Base-by-base conservation (phyloP, 768 basidiomycete species). In the Pilatotrama ljubarskyi region DNA sequence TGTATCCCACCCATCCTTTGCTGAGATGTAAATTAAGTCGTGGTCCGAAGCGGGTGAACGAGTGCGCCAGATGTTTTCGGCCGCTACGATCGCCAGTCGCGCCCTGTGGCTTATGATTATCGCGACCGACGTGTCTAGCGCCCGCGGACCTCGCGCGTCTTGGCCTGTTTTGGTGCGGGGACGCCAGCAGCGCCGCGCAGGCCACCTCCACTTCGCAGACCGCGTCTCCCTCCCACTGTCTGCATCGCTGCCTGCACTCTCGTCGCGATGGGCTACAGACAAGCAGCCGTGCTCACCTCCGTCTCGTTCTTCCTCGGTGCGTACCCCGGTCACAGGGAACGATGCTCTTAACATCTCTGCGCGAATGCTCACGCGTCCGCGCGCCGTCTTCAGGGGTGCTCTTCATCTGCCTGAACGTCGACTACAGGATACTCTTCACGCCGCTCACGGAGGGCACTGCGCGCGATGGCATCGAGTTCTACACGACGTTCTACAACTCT, bases 401-500 rank as follows among this genome's bases (percentile, higher is more conserved):
- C 62, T 89, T 91, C 73, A 91, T 92, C 65, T 92, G 88, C 71
- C 84, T 91, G 73, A 90, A 88, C 72, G 83, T 96, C 51, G 95
- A 98, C 79, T 87, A 94, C 73, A 85, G 88, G 37, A 77, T 97
- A 52, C 77, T 98, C 47, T 95, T 90, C 77, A 77, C 80, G 25
- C 77, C 80, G 18, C 66, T 91, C 42, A 87, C 85, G 2, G 82
- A 89, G 1, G 82, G 86, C 51, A 77, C 83, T 32, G 69, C 90
- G 43, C 77, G 81, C 42, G 92, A 95, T 69, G 94, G 89, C 4
- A 88, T 91, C 72, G 85, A 88, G 68, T 96, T 95, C 75, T 98
- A 98, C 71, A 84, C 84, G 50, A 95, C 92, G 24, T 98, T 97
- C 77, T 96, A 84, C 76, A 91, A 93, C 72, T 86, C 95, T 1